Conservation (phyloP, 1,284 basidiomycete genomes). For the Tremellales sp. region DNA sequence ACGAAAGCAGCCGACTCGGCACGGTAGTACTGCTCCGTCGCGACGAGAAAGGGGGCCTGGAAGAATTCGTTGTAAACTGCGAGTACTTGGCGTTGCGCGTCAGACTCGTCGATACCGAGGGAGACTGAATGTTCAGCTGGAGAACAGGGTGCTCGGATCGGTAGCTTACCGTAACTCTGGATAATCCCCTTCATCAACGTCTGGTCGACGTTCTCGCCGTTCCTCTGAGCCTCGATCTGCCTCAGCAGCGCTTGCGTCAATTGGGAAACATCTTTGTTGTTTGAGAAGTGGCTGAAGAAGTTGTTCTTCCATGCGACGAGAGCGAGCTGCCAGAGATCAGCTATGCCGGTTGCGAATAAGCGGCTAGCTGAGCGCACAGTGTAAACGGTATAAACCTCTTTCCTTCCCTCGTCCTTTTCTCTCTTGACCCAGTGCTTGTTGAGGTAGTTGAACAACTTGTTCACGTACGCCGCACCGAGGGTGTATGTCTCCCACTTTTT, state of each 20-base stretch:
- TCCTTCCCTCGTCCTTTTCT: slow-evolving; percentile 95
- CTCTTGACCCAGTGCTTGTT: slow-evolving; percentile 99
- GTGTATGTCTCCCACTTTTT: slow-evolving; percentile 95
- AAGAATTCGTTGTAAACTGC: slow-evolving; percentile 93
- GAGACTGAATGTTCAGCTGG: slow-evolving; percentile 58
- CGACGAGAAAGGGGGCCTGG: slow-evolving; percentile 80
- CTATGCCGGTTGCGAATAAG: neutral
- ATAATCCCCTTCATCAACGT: slow-evolving; percentile 93
- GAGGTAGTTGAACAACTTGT: slow-evolving; percentile 91
- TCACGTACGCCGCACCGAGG: slow-evolving; percentile 91
- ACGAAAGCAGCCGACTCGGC: slow-evolving; percentile 88
- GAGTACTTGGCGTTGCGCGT: slow-evolving; percentile 56
- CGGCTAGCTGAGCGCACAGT: slow-evolving; percentile 62
- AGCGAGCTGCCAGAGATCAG: slow-evolving; percentile 64
- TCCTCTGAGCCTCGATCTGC: slow-evolving; percentile 87
- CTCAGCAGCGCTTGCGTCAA: slow-evolving; percentile 83
- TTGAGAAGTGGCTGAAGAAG: slow-evolving; percentile 76
- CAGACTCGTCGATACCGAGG: slow-evolving; percentile 85
- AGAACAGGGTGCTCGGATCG: neutral
- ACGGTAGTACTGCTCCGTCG: slow-evolving; percentile 88
- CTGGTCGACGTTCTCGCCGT: slow-evolving; percentile 91
- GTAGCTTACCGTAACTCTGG: slow-evolving; percentile 68
- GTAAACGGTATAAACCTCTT: slow-evolving; percentile 91
- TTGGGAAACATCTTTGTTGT: slow-evolving; percentile 60
- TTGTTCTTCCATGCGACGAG: slow-evolving; percentile 92